Conservation (phyloP, 306 rosid species). For the Quercus variabilis region DNA sequence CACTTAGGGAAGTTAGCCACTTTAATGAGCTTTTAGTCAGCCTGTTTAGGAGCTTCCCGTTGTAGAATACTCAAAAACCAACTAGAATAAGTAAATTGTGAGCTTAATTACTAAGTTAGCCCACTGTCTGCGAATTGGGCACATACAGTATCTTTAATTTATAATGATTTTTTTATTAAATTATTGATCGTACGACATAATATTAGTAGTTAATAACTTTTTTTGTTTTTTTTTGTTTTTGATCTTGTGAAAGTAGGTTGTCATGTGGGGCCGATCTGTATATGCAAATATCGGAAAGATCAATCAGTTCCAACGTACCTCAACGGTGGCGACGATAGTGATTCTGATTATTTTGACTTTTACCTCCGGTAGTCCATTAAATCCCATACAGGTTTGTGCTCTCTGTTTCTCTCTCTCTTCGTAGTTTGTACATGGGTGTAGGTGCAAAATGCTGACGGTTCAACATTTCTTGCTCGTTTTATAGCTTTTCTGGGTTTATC, state of each 20-base stretch:
- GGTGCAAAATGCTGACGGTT: constrained; percentile 10
- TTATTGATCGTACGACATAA: too few species aligned
- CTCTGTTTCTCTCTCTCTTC: not conserved
- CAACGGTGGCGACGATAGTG: constrained; percentile 41
- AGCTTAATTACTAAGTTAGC: too few species aligned
- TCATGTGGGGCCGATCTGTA: constrained; percentile 93
- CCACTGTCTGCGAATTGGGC: too few species aligned
- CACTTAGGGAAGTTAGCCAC: too few species aligned
- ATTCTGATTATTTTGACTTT: not conserved
- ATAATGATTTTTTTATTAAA: too few species aligned
- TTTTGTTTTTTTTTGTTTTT: constrained; percentile 9
- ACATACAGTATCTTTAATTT: too few species aligned
- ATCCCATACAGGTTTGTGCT: constrained; percentile 80
- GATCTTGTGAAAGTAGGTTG: constrained; percentile 51
- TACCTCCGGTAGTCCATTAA: constrained; percentile 80
- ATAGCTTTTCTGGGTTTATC: constrained; percentile 98
- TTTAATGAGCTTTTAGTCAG: too few species aligned
- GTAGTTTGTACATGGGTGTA: constrained; percentile 7
- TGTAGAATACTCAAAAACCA: too few species aligned
- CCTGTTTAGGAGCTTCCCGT: too few species aligned
- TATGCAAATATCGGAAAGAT: constrained; percentile 94
- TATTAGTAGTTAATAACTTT: not conserved
- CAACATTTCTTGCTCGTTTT: constrained; percentile 6
- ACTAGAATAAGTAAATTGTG: too few species aligned
- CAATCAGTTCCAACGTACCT: constrained; percentile 94